These are phyloP conservation scores for Camelina laxa DNA, from an alignment of 345 rosid genomes.

Conservation along the genomic window DNA sequence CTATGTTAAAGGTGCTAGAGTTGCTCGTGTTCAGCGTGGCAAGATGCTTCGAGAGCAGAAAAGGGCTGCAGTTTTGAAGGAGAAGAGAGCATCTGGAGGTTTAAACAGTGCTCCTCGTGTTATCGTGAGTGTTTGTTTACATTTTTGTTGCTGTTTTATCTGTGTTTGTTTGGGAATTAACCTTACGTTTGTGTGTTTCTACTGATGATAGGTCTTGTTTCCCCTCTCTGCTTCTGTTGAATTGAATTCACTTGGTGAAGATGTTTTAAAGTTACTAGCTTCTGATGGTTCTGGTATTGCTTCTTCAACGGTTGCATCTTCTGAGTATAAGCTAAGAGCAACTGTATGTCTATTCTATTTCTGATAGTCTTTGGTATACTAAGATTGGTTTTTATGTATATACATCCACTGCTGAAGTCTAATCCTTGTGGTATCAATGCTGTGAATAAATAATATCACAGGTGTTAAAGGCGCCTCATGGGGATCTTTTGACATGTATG, in stretches of 20 bases:
- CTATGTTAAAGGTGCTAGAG: slow-evolving; percentile 65
- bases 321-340: slow-evolving; percentile 71
- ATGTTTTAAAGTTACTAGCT: slow-evolving; percentile 56
- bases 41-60: slow-evolving; percentile 94
- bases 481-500: slow-evolving; percentile 78
- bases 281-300: slow-evolving; percentile 46
- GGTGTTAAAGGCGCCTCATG: slow-evolving; percentile 88
- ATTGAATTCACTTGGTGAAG: slow-evolving; percentile 63
- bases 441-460: slow-evolving; percentile 28
- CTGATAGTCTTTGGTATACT: no score
- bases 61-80: slow-evolving; percentile 70
- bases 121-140: slow-evolving; percentile 56
- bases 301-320: slow-evolving; percentile 63
- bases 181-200: neutral
- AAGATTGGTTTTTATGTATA: neutral
- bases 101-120: slow-evolving; percentile 70
- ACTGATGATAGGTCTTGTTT: slow-evolving; percentile 67
- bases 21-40: slow-evolving; percentile 75
- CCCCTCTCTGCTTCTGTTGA: slow-evolving; percentile 73
- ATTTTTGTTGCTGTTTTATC: neutral
- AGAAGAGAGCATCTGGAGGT: slow-evolving; percentile 74
- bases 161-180: neutral
- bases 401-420: neutral
- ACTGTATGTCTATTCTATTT: slow-evolving; percentile 54
- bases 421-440: neutral